phyloP scores from a whole-genome alignment of 371 early-diverging fungal species.

The Rhizopus stolonifer region DNA sequence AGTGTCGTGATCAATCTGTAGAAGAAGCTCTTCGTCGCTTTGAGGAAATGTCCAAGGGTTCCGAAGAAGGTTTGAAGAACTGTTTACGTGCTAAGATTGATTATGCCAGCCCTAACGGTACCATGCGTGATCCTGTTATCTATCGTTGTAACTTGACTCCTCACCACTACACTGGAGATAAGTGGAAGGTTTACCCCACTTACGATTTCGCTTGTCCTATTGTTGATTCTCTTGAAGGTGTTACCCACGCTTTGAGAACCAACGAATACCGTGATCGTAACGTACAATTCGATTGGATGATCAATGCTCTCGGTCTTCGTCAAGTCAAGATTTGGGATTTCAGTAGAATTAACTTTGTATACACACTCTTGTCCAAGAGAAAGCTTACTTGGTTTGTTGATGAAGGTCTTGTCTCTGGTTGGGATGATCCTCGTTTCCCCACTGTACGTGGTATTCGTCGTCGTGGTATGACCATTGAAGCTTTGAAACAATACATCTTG shows the following conservation, averaged over 20 bases:
- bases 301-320: constrained; percentile 87
- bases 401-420: constrained; percentile 87
- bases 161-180: constrained; percentile 89
- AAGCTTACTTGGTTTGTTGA: constrained; percentile 99
- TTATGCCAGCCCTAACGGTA: constrained; percentile 92
- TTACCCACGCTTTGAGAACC: constrained; percentile 97
- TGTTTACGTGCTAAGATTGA: constrained; percentile 99
- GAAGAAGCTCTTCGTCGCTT: constrained; percentile 94
- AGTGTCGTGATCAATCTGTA: constrained; percentile 81
- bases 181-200: constrained; percentile 99
- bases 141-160: constrained; percentile 95
- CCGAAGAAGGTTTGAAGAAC: constrained; percentile 80
- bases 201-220: constrained; percentile 99
- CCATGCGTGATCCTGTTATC: constrained; percentile 99
- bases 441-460: constrained; percentile 99
- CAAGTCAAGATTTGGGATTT: constrained; percentile 94
- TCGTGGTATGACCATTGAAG: constrained; percentile 98
- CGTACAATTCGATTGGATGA: constrained; percentile 98
- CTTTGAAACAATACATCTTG: constrained; percentile 96
- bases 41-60: constrained; percentile 92
- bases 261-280: constrained; percentile 99
- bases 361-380: constrained; percentile 99
- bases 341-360: constrained; percentile 97
- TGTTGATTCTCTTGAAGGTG: constrained; percentile 98
- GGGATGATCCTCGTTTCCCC: constrained; percentile 99